Evolutionary conservation across 768 basidiomycete species (phyloP), one percentile per base, ranked within the genome.

Genomic region (Pleurotus tuber-regium): DNA sequence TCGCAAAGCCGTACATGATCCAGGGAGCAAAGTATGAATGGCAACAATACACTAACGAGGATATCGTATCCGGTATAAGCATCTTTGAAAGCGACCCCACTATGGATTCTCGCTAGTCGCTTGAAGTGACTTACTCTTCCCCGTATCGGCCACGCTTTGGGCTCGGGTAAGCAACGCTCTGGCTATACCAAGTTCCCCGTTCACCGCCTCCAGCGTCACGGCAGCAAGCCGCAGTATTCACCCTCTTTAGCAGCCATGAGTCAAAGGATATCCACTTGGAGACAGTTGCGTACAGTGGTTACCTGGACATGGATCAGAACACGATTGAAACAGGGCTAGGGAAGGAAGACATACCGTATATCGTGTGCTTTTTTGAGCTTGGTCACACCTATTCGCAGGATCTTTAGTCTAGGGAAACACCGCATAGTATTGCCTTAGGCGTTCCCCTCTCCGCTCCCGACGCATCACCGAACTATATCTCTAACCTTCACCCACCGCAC

Each of bases 181-280:
- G 2, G 96, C 96, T 14, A 91, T 92, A 4, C 76, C 84, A 54
- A 91, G 74, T 63, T 98, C 90, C 2, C 90, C 89, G 58, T 96
- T 98, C 75, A 98, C 95, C 0, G 94, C 92, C 64, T 98, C 96
- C 4, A 98, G 76, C 67, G 98, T 98, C 56, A 96, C 92, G 23
- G 96, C 97, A 2, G 96, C 97, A 49, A 99, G 73, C 94, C 95
- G 98, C 61, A 99, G 57, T 88, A 85, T 71, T 98, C 97, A 63
- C 91, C 94, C 66, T 98, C 96, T 70, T 99, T 99, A 2, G 96
- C 97, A 44, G 87, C 82, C 94, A 98, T 98, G 26, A 98, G 78
- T 97, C 97, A 98, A 4, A 99, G 74, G 0, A 93, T 89, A 66
- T 98, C 96, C 1, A 94, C 95, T 58, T 94, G 92, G 0, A 95